Evolutionary conservation across 306 rosid genomes (phyloP).

Genomic region (Citrullus colocynthis): DNA sequence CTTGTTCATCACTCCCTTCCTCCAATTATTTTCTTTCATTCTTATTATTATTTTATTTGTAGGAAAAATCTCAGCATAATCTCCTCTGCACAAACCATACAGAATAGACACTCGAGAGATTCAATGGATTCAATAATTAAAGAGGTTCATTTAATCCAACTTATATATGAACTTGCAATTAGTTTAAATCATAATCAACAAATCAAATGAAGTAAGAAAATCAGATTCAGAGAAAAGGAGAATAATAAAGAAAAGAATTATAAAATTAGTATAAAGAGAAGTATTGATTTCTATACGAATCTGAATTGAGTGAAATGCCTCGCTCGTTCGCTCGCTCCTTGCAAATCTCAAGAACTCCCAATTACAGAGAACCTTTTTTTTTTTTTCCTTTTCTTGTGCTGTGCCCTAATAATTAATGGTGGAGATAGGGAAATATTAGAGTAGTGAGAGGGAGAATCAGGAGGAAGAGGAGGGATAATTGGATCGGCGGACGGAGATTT

Average conservation of each 20-base stretch:
- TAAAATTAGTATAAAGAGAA: neutral
- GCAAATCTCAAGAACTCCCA: neutral
- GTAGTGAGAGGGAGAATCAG: neutral
- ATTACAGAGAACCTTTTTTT: neutral
- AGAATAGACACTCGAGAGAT: no score
- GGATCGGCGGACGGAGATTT: slow-evolving; percentile 33
- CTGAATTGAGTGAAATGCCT: neutral
- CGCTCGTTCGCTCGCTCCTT: neutral
- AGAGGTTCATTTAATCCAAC: neutral
- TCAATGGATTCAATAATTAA: no score
- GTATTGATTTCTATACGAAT: neutral
- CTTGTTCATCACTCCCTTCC: neutral
- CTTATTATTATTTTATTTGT: no score
- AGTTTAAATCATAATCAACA: no score
- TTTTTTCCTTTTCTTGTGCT: neutral
- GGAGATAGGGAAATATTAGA: neutral
- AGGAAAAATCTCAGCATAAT: no score
- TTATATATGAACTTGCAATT: no score
- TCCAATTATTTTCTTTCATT: no score
- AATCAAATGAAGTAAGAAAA: neutral
- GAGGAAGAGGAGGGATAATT: slow-evolving; percentile 31
- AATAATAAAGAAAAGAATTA: no score
- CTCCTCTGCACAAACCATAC: no score
- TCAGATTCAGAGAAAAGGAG: neutral
- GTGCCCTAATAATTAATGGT: neutral